A percentile compares a stretch with the other conserved stretches of the same genome.
Conservation (phyloP, 176 grass and related monocot genomes). For the Neostapfia colusana region DNA sequence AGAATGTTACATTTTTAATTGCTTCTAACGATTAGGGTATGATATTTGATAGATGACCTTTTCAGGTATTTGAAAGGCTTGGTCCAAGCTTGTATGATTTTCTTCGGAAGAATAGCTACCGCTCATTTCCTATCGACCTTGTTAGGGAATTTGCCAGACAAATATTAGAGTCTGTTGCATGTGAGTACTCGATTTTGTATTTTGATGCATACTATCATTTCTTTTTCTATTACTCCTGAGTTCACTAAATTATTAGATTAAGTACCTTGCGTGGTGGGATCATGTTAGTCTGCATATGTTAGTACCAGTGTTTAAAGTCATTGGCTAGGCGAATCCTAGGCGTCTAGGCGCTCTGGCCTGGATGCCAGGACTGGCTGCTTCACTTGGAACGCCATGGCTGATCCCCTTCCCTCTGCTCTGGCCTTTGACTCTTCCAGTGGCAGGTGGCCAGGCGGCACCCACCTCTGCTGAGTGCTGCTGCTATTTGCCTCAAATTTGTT, state of each 20-base stretch:
- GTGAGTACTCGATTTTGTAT: conserved; percentile 41
- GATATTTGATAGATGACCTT: conserved; percentile 36
- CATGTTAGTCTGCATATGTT: background rate
- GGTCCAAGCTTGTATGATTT: conserved; percentile 91
- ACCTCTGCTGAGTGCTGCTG: too few relatives aligned
- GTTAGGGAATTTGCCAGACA: conserved; percentile 79
- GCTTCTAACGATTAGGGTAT: conserved; percentile 23
- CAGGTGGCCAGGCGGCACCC: too few relatives aligned
- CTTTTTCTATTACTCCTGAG: background rate
- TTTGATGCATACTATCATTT: background rate
- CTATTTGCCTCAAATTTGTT: too few relatives aligned
- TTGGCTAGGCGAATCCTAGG: too few relatives aligned
- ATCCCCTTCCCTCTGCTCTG: too few relatives aligned
- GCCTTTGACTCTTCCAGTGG: too few relatives aligned
- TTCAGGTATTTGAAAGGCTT: conserved; percentile 94
- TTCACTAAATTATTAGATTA: conserved; percentile 1
- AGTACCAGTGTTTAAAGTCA: conserved; percentile 4
- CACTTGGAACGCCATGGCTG: too few relatives aligned
- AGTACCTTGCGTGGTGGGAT: background rate
- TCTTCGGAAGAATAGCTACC: conserved; percentile 71
- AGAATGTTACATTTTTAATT: conserved; percentile 32
- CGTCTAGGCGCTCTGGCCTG: too few relatives aligned
- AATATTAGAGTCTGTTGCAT: conserved; percentile 94
- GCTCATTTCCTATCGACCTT: conserved; percentile 82
- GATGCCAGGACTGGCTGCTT: too few relatives aligned